Base-by-base conservation (phyloP, 2,329 filamentous ascomycete species). In the Aspergillus versicolor region DNA sequence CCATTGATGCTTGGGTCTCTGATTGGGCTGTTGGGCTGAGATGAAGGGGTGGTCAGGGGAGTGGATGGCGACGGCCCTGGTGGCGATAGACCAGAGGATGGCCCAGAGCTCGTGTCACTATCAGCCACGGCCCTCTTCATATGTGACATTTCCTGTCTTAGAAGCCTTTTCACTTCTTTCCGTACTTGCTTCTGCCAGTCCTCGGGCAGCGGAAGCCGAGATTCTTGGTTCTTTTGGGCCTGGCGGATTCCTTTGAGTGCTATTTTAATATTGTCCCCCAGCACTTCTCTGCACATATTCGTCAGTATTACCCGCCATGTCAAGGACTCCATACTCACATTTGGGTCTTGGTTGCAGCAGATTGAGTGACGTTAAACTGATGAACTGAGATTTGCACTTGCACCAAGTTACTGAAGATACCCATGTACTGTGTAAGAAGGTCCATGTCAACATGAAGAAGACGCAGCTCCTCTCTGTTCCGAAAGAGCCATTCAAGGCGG, bases 141-240 rank as follows among this genome's bases (percentile, higher is more conserved):
- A 13, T 15, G 12, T 13, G 12, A 6, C 2, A 2, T 7, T n/a
- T 37, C 34, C 12, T 6, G 13, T 3, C 0, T 13, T 13, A n/a
- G 1, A n/a, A 2, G 13, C 5, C 1, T 37, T 7, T n/a, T 4
- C 12, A 1, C 12, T 37, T 37, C 5, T 7, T 37, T 0, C 27
- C 8, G 34, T n/a, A 37, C 8, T 30, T n/a, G 3, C 34, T 37
- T 0, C 34, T 37, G 34, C 15, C 34, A 37, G n/a, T 0, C 15
- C 13, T 0, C 3, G 34, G 4, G 0, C 15, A 13, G 1, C 7
- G 13, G 34, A 6, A n/a, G 13, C 12, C 13, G 3, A 2, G 6
- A n/a, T 5, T 37, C 34, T n/a, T n/a, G 34, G 34, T 4, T 13
- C 15, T 1, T n/a, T n/a, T n/a, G 34, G 5, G 5, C 34, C 4